Evolutionary conservation across 495 filamentous ascomycete genomes (phyloP).

Genomic region (Lasiosphaeria ovina): DNA sequence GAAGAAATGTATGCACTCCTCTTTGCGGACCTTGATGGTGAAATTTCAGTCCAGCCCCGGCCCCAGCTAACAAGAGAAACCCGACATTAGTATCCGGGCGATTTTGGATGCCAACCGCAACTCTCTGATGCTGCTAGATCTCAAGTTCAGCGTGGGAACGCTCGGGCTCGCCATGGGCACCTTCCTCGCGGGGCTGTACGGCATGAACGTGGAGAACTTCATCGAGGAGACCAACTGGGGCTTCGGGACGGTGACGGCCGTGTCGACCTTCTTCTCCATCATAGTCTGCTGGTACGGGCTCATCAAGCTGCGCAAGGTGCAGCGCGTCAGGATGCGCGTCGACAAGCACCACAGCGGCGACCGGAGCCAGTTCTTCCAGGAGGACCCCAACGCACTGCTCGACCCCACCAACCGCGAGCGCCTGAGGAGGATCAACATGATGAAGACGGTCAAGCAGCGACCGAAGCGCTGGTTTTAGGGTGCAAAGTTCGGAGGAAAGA

Average conservation of each 20-base stretch:
- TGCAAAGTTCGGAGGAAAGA: not conserved
- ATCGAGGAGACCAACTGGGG: constrained; percentile 94
- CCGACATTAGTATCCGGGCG: constrained; percentile 70
- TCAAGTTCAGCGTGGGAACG: constrained; percentile 94
- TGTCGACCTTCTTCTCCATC: constrained; percentile 69
- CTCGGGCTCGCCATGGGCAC: constrained; percentile 89
- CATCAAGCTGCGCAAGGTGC: constrained; percentile 76
- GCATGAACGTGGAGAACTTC: constrained; percentile 99
- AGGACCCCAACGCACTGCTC: constrained; percentile 40
- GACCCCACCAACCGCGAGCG: constrained; percentile 48
- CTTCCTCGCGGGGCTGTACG: constrained; percentile 93
- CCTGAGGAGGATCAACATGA: constrained; percentile 44
- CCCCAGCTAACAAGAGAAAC: not conserved
- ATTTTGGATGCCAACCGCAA: constrained; percentile 98
- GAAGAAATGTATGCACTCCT: constrained; percentile 81
- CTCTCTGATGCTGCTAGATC: constrained; percentile 94
- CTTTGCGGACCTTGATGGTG: not conserved
- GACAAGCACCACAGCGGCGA: constrained; percentile 37
- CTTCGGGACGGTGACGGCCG: constrained; percentile 69
- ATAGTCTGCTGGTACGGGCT: constrained; percentile 79
- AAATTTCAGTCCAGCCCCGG: not conserved
- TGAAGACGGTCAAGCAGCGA: constrained; percentile 36
- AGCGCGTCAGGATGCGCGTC: constrained; percentile 82
- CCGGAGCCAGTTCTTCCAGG: constrained; percentile 43
- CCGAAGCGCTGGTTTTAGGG: constrained; percentile 35